These are phyloP conservation scores for Carex kokanica DNA, from an alignment of 176 grass and related monocot species.

Conservation along the genomic window DNA sequence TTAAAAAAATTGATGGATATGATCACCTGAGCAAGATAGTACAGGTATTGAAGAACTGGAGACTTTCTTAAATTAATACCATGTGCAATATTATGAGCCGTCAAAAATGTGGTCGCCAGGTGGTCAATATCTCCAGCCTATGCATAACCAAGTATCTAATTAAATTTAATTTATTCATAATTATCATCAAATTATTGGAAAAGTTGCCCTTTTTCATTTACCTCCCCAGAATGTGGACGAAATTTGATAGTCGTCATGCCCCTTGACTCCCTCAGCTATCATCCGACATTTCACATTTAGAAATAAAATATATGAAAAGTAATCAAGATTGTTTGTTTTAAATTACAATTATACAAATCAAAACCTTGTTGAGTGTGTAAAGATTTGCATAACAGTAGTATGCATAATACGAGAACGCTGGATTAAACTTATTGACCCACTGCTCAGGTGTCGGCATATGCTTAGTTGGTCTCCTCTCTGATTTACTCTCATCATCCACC, in stretches of 20 bases:
- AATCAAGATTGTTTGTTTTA: slow-evolving; percentile 18
- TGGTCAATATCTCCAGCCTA: slow-evolving; percentile 93
- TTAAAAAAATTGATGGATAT: slow-evolving; percentile 11
- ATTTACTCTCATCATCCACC: slow-evolving; percentile 99
- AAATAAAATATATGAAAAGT: slow-evolving; percentile 1
- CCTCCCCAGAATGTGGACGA: slow-evolving; percentile 92
- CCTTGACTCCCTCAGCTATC: slow-evolving; percentile 83
- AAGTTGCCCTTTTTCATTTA: slow-evolving; percentile 25
- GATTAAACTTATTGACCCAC: slow-evolving; percentile 94
- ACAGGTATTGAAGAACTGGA: slow-evolving; percentile 84
- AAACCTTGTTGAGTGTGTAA: slow-evolving; percentile 88
- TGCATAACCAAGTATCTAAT: slow-evolving; percentile 28
- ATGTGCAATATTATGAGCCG: slow-evolving; percentile 80
- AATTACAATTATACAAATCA: slow-evolving; percentile 12
- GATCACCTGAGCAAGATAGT: slow-evolving; percentile 85
- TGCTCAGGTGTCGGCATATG: slow-evolving; percentile 88
- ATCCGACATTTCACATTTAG: slow-evolving; percentile 30
- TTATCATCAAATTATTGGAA: not conserved
- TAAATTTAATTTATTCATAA: slow-evolving; percentile 13
- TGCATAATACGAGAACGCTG: slow-evolving; percentile 87
- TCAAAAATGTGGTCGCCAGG: slow-evolving; percentile 84
- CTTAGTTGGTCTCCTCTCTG: slow-evolving; percentile 89
- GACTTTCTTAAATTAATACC: slow-evolving; percentile 92
- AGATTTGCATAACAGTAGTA: slow-evolving; percentile 95
- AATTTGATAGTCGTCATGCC: slow-evolving; percentile 92